These are phyloP conservation scores for Thuidium tamariscinum DNA, from an alignment of 225 moss, liverwort and hornwort genomes.

Conservation along the genomic window DNA sequence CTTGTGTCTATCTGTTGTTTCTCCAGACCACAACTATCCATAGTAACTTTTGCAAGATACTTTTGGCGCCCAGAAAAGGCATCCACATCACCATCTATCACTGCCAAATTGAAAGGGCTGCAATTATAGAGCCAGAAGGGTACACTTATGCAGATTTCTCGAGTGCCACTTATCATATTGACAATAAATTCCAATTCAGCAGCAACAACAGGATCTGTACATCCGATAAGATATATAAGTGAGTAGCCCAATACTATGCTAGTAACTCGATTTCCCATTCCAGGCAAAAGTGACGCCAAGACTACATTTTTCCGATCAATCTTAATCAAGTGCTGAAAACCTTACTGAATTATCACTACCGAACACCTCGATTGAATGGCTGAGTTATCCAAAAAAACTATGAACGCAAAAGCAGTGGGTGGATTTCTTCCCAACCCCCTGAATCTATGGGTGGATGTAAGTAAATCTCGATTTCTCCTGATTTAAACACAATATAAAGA, in stretches of 20 bases:
- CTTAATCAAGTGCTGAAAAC: background rate
- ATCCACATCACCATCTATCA: slow-evolving; percentile 93
- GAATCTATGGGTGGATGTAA: background rate
- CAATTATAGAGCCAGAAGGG: slow-evolving; percentile 97
- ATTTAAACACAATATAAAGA: background rate
- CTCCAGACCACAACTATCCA: slow-evolving; percentile 19
- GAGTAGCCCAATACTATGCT: background rate
- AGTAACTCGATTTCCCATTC: background rate
- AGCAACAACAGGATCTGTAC: slow-evolving; percentile 66
- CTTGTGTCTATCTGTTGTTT: slow-evolving; percentile 37
- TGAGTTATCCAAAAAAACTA: background rate
- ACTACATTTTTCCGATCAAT: background rate
- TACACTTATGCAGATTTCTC: slow-evolving; percentile 74
- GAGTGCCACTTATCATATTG: slow-evolving; percentile 58
- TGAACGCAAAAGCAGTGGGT: background rate
- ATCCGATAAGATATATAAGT: background rate
- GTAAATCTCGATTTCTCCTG: background rate
- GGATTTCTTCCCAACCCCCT: background rate
- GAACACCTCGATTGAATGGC: background rate
- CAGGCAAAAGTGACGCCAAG: background rate
- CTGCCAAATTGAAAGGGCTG: slow-evolving; percentile 53
- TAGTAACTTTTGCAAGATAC: slow-evolving; percentile 30
- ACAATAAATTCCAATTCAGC: slow-evolving; percentile 52
- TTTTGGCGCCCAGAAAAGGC: slow-evolving; percentile 52
- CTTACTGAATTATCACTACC: background rate